Percentiles rank a stretch among this genome's conserved stretches.
phyloP scores from a whole-genome alignment of 2,329 filamentous ascomycete species.

The Beauveria pseudobassiana region DNA sequence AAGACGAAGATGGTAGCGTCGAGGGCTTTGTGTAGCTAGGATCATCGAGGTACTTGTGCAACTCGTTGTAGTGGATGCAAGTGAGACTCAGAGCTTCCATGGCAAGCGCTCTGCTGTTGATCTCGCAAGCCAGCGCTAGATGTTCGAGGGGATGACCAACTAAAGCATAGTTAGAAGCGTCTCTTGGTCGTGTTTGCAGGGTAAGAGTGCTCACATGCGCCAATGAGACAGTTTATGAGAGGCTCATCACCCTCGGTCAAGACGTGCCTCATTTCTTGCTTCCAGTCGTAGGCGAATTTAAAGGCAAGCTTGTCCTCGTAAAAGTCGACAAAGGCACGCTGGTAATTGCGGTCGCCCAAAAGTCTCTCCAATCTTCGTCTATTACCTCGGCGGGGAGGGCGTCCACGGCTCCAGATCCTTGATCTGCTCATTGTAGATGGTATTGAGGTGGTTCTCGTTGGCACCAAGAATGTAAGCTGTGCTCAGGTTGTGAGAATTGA shows the following conservation, averaged over 20 bases:
- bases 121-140: conserved; percentile 86
- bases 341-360: conserved; percentile 72
- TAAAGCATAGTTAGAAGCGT: conserved; percentile 25
- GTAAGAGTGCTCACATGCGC: conserved; percentile 55
- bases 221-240: conserved; percentile 71
- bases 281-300: conserved; percentile 75
- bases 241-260: conserved; percentile 68
- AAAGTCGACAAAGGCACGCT: conserved; percentile 88
- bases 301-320: conserved; percentile 85
- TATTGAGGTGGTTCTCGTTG: conserved; percentile 62
- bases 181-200: not conserved
- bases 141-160: conserved; percentile 92
- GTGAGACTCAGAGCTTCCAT: conserved; percentile 79
- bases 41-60: conserved; percentile 66
- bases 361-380: conserved; percentile 79
- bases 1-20: conserved; percentile 51
- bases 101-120: conserved; percentile 74
- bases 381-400: conserved; percentile 76
- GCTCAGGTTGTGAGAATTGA: conserved; percentile 72
- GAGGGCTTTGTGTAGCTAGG: conserved; percentile 60
- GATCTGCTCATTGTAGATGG: conserved; percentile 71
- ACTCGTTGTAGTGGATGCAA: conserved; percentile 47
- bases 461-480: conserved; percentile 84
- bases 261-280: conserved; percentile 65
- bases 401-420: conserved; percentile 70